phyloP scores from a whole-genome alignment of 1,139 yeast species.

The Candida sp. region DNA sequence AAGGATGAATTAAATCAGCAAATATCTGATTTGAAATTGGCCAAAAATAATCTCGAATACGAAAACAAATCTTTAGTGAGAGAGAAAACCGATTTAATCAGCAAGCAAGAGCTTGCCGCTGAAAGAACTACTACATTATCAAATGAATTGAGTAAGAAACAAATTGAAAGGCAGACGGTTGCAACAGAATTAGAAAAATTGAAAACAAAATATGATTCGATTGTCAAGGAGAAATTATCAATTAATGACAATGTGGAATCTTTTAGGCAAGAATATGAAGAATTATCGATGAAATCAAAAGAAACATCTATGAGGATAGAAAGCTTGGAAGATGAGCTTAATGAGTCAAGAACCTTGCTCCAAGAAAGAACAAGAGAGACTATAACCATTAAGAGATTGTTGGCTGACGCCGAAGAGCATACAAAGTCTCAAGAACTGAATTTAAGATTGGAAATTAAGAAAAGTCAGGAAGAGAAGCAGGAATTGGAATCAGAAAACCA shows the following conservation, averaged over 20 bases:
- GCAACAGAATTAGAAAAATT: slow-evolving; percentile 49
- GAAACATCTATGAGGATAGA: slow-evolving; percentile 64
- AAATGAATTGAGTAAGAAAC: slow-evolving; percentile 34
- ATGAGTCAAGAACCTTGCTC: slow-evolving; percentile 66
- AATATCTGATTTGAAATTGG: slow-evolving; percentile 39
- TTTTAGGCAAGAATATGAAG: slow-evolving; percentile 74
- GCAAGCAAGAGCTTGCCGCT: slow-evolving; percentile 35
- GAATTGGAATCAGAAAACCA: slow-evolving; percentile 54
- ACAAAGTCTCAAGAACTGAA: slow-evolving; percentile 43
- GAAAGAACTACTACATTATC: slow-evolving; percentile 33
- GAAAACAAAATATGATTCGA: slow-evolving; percentile 47
- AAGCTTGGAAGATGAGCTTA: slow-evolving; percentile 73
- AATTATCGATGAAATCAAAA: slow-evolving; percentile 60
- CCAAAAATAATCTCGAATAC: slow-evolving; percentile 39
- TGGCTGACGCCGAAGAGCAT: slow-evolving; percentile 65
- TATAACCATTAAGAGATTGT: slow-evolving; percentile 63
- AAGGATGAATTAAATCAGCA: slow-evolving; percentile 35
- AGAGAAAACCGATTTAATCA: slow-evolving; percentile 36
- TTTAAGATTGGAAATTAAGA: slow-evolving; percentile 22
- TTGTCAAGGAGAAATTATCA: slow-evolving; percentile 42
- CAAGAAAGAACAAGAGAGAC: slow-evolving; percentile 84
- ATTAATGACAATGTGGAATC: slow-evolving; percentile 57
- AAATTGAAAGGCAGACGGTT: slow-evolving; percentile 50
- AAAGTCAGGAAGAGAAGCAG: slow-evolving; percentile 54
- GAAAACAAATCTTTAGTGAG: slow-evolving; percentile 29